Evolutionary conservation across 2,329 filamentous ascomycete genomes (phyloP).

Genomic region (Fusarium buxicola): DNA sequence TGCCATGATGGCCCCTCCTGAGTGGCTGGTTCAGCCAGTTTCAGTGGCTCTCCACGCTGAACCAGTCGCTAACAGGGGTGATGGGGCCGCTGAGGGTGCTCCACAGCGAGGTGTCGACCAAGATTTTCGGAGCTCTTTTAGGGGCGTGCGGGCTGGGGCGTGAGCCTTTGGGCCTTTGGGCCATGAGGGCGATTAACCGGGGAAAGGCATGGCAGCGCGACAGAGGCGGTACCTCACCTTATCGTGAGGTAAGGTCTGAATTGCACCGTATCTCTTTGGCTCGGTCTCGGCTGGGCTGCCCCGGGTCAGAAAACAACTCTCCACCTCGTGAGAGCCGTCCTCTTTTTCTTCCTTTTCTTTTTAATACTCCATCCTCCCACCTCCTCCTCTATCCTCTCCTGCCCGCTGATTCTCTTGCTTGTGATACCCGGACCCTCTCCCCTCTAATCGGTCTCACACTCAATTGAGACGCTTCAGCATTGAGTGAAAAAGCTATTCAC

Average conservation of each 20-base stretch:
- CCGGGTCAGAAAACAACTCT: slow-evolving; percentile 45
- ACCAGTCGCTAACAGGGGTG: slow-evolving; percentile 13
- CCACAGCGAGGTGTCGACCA: slow-evolving; percentile 19
- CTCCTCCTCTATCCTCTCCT: slow-evolving; percentile 17
- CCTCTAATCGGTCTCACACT: slow-evolving; percentile 29
- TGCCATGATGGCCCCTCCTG: slow-evolving; percentile 1
- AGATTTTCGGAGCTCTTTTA: slow-evolving; percentile 23
- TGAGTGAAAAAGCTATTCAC: slow-evolving; percentile 48
- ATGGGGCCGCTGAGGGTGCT: slow-evolving; percentile 12
- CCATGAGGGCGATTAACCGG: slow-evolving; percentile 28
- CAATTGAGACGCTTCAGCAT: slow-evolving; percentile 36
- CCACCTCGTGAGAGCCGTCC: slow-evolving; percentile 34
- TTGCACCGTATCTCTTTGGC: slow-evolving; percentile 33
- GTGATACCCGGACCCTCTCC: slow-evolving; percentile 47
- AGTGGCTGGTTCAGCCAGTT: slow-evolving; percentile 22
- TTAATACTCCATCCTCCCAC: slow-evolving; percentile 46
- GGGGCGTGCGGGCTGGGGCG: slow-evolving; percentile 20
- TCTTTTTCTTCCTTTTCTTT: slow-evolving; percentile 41
- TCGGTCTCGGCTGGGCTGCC: slow-evolving; percentile 40
- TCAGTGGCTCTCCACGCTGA: slow-evolving; percentile 22
- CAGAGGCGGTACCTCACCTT: slow-evolving; percentile 33
- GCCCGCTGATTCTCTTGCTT: slow-evolving; percentile 25
- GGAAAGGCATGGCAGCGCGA: slow-evolving; percentile 17
- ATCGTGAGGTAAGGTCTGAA: slow-evolving; percentile 32
- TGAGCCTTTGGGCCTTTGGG: slow-evolving; percentile 20